A percentile compares a stretch with the other conserved stretches of the same genome.
phyloP scores from a whole-genome alignment of 2,329 filamentous ascomycete species.

The Alternaria viburni region DNA sequence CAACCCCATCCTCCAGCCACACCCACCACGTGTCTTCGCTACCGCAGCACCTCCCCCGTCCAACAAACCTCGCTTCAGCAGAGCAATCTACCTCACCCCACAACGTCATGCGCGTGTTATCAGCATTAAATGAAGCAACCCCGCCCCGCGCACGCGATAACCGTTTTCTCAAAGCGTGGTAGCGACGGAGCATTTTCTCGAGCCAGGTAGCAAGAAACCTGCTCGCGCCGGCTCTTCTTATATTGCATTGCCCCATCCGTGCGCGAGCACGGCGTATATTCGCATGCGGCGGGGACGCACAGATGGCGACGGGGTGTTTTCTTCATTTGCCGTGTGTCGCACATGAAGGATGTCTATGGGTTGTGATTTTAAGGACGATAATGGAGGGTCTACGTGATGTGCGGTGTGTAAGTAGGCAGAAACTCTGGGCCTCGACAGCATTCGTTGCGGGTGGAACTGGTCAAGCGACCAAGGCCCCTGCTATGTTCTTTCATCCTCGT shows the following conservation, averaged over 20 bases:
- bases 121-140: neutral
- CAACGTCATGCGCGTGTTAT: neutral
- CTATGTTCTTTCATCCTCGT: neutral
- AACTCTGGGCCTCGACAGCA: neutral
- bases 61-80: neutral
- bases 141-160: neutral
- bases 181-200: neutral
- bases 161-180: neutral
- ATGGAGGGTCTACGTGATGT: neutral
- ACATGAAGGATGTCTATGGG: neutral
- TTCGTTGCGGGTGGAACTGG: neutral
- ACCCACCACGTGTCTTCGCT: conserved; percentile 1
- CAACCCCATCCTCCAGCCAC: neutral
- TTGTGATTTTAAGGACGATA: no score
- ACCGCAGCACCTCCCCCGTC: neutral
- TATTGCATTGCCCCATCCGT: neutral
- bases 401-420: neutral
- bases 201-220: neutral
- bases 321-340: neutral
- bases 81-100: neutral
- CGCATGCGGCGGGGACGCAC: neutral
- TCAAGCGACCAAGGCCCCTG: neutral
- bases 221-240: neutral
- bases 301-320: neutral
- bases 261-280: neutral